Conservation (phyloP, 768 basidiomycete genomes). For the Phanerochaete carnosa region DNA sequence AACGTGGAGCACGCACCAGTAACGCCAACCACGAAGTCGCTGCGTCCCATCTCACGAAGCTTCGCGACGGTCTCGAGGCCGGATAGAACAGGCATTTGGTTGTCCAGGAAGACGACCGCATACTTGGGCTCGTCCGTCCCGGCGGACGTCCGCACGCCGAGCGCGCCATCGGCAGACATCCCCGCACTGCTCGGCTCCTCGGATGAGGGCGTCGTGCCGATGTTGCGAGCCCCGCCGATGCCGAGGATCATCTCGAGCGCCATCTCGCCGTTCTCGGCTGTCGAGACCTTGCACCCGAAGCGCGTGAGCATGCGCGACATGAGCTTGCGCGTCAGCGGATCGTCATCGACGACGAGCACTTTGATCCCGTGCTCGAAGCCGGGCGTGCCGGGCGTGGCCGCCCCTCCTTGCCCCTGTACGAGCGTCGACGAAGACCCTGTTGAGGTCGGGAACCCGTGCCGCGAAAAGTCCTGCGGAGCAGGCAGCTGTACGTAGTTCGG, state of each 20-base stretch:
- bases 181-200: slow-evolving; percentile 34
- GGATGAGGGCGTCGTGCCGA: slow-evolving; percentile 21
- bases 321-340: slow-evolving; percentile 71
- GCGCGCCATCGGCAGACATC: slow-evolving; percentile 10
- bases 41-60: slow-evolving; percentile 60
- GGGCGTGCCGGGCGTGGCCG: background rate
- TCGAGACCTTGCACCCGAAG: slow-evolving; percentile 70
- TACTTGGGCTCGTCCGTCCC: slow-evolving; percentile 23
- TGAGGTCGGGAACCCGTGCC: background rate
- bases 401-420: background rate
- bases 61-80: slow-evolving; percentile 66
- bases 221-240: background rate
- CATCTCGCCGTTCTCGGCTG: slow-evolving; percentile 80
- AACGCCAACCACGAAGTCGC: slow-evolving; percentile 80
- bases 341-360: slow-evolving; percentile 84
- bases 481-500: slow-evolving; percentile 19
- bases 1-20: slow-evolving; percentile 33
- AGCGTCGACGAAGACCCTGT: background rate
- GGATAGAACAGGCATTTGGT: slow-evolving; percentile 85
- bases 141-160: background rate
- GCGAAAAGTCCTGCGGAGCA: slow-evolving; percentile 17
- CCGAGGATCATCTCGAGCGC: slow-evolving; percentile 73
- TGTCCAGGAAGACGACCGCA: slow-evolving; percentile 56
- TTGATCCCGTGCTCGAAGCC: slow-evolving; percentile 48
- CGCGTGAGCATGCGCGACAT: slow-evolving; percentile 80